Percentiles rank a stretch among this genome's conserved stretches.
Evolutionary conservation across 805 yeast species (phyloP).

Genomic region (Kockiozyma suomiensis): DNA sequence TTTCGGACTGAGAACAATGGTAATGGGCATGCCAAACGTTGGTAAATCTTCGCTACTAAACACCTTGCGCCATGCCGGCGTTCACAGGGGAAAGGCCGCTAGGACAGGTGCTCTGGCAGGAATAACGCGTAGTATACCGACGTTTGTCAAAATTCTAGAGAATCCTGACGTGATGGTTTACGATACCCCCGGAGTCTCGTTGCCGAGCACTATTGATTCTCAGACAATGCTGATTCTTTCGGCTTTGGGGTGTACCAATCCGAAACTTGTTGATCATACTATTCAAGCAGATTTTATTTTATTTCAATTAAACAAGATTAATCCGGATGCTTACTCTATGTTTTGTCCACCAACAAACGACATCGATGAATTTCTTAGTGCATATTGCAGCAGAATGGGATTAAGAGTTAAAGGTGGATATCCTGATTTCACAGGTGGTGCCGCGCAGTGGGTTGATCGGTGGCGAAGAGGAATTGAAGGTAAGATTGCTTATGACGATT

Average conservation of each 20-base stretch:
- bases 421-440: constrained; percentile 61
- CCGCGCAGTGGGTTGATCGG: constrained; percentile 62
- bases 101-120: constrained; percentile 88
- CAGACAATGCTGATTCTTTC: constrained; percentile 75
- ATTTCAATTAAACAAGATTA: constrained; percentile 59
- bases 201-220: constrained; percentile 68
- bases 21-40: constrained; percentile 97
- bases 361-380: constrained; percentile 56
- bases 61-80: constrained; percentile 57
- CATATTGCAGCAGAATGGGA: constrained; percentile 35
- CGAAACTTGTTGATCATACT: constrained; percentile 74
- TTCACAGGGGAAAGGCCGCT: constrained; percentile 63
- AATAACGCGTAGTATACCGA: constrained; percentile 78
- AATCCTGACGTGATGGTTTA: constrained; percentile 69
- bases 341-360: constrained; percentile 70
- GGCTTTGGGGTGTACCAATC: constrained; percentile 73
- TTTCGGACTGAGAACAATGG: constrained; percentile 71
- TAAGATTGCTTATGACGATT: constrained; percentile 41
- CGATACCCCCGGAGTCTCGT: constrained; percentile 92
- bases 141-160: constrained; percentile 62
- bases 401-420: constrained; percentile 31
- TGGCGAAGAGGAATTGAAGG: constrained; percentile 61
- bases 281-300: constrained; percentile 84
- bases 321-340: constrained; percentile 50
- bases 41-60: constrained; percentile 91